Percentiles rank a stretch among this genome's conserved stretches.
These are phyloP conservation scores for Exobasidium cylindrosporum DNA, from an alignment of 1,284 basidiomycete genomes.

Conservation along the genomic window DNA sequence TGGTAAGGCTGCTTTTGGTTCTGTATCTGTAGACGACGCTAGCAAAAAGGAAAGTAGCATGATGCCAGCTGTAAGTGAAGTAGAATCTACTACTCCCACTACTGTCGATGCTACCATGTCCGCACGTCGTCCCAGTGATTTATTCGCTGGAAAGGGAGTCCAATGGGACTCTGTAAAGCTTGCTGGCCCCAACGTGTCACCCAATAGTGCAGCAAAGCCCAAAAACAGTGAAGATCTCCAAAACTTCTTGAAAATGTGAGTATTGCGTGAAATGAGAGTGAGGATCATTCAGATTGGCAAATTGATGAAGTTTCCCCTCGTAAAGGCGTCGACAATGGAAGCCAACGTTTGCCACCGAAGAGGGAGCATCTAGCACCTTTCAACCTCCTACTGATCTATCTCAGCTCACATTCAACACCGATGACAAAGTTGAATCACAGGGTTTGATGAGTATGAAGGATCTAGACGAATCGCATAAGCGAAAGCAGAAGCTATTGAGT, in stretches of 20 bases:
- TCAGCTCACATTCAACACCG: slow-evolving; percentile 10
- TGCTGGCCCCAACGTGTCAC: slow-evolving; percentile 6
- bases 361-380: neutral
- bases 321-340: slow-evolving; percentile 24
- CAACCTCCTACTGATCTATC: slow-evolving; percentile 10
- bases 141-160: slow-evolving; percentile 21
- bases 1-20: neutral
- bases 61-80: neutral
- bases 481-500: slow-evolving; percentile 23
- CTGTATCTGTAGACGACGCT: neutral
- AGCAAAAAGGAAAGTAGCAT: neutral
- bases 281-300: neutral
- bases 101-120: neutral
- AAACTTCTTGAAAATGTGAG: slow-evolving; percentile 23
- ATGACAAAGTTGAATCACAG: neutral
- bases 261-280: neutral
- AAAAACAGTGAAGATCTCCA: slow-evolving; percentile 17
- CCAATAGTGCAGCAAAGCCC: neutral
- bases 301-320: slow-evolving; percentile 1
- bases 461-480: slow-evolving; percentile 20
- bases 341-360: slow-evolving; percentile 20
- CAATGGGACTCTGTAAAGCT: slow-evolving; percentile 17
- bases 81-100: neutral
- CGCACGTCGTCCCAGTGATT: slow-evolving; percentile 13
- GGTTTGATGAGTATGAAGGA: slow-evolving; percentile 18